Evolutionary conservation across 768 basidiomycete genomes (phyloP).

Genomic region (Lyophyllum decastes): DNA sequence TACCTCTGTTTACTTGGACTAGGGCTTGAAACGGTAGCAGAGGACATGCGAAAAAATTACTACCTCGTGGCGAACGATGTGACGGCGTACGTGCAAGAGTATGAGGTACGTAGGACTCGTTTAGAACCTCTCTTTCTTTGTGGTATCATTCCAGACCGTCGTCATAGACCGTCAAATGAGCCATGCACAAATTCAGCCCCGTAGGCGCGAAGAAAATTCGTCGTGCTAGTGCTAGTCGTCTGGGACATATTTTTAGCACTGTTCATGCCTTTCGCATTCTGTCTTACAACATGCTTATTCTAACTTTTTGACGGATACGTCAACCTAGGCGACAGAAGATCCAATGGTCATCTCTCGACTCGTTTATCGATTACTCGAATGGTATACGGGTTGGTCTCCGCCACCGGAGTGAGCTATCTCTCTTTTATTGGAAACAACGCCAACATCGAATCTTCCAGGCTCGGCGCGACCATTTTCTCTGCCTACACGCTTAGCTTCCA

Average conservation of each 20-base stretch:
- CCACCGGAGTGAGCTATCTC: slow-evolving; percentile 53
- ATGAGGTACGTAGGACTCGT: slow-evolving; percentile 47
- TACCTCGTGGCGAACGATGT: slow-evolving; percentile 65
- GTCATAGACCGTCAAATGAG: background rate
- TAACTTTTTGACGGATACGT: background rate
- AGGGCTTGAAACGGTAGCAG: slow-evolving; percentile 33
- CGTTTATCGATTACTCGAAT: slow-evolving; percentile 61
- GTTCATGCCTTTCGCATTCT: too few relatives aligned
- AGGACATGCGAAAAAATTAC: slow-evolving; percentile 62
- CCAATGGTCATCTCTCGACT: slow-evolving; percentile 53
- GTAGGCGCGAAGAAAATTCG: too few relatives aligned
- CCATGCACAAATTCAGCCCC: background rate
- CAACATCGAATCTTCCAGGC: slow-evolving; percentile 36
- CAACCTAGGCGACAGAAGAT: slow-evolving; percentile 43
- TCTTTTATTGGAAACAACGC: background rate
- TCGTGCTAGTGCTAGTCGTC: too few relatives aligned
- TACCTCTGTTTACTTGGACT: background rate
- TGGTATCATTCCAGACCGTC: background rate
- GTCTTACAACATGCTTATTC: background rate
- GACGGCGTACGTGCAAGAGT: slow-evolving; percentile 53
- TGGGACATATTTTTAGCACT: too few relatives aligned
- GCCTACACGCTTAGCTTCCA: slow-evolving; percentile 73
- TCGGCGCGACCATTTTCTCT: slow-evolving; percentile 59
- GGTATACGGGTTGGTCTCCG: slow-evolving; percentile 79
- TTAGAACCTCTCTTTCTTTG: background rate